Evolutionary conservation across 306 rosid genomes (phyloP).

Genomic region (Lupinus albus): DNA sequence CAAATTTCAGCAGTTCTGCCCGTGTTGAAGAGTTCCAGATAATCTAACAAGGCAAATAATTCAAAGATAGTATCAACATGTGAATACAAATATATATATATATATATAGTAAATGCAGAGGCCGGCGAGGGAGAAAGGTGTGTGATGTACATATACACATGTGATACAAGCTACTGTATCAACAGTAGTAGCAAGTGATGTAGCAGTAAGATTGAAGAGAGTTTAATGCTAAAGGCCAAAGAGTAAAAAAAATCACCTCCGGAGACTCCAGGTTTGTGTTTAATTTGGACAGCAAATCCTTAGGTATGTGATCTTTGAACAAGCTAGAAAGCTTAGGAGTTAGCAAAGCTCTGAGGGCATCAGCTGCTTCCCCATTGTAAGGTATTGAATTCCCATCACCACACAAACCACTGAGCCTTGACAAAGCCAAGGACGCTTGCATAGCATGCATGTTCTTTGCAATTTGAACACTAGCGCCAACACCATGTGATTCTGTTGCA

Average conservation of each 20-base stretch:
- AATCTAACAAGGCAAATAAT: constrained; percentile 54
- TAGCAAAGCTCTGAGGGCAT: constrained; percentile 76
- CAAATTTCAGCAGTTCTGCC: constrained; percentile 87
- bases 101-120: neutral
- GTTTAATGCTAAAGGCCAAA: neutral
- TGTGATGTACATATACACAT: too few species aligned
- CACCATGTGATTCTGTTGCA: constrained; percentile 85
- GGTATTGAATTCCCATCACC: constrained; percentile 68
- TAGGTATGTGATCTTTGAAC: constrained; percentile 82
- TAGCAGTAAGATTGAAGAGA: neutral
- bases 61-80: constrained; percentile 36
- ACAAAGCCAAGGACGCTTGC: constrained; percentile 81
- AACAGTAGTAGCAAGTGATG: neutral
- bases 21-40: constrained; percentile 98
- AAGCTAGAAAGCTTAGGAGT: constrained; percentile 93
- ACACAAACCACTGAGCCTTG: constrained; percentile 90
- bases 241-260: constrained; percentile 63
- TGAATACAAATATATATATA: constrained; percentile 1
- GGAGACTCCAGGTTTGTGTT: constrained; percentile 94
- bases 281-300: constrained; percentile 82
- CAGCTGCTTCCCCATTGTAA: constrained; percentile 70
- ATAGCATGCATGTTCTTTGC: constrained; percentile 91
- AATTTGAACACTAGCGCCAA: constrained; percentile 93
- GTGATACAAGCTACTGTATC: too few species aligned
- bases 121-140: neutral